Percentiles rank a stretch among this genome's conserved stretches.
Conservation (phyloP, 208 protist species). For the Wallacemonas rigidus region DNA sequence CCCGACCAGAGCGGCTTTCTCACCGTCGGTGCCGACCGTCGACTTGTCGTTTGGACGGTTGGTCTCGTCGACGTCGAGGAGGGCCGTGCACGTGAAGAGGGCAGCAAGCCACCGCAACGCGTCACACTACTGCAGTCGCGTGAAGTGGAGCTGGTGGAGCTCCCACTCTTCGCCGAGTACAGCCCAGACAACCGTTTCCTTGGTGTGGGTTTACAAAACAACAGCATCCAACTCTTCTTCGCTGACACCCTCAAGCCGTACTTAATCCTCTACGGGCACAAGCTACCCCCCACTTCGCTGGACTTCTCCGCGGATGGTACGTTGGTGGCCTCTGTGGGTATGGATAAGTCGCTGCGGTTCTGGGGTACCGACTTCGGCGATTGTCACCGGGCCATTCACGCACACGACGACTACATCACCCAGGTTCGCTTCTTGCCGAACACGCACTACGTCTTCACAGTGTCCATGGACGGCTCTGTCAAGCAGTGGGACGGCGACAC, state of each 20-base stretch:
- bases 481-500: constrained; percentile 99
- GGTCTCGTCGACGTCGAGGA: constrained; percentile 45
- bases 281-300: constrained; percentile 95
- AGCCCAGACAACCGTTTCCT: constrained; percentile 87
- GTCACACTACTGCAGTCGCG: constrained; percentile 62
- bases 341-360: constrained; percentile 99
- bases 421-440: constrained; percentile 93
- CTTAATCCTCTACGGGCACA: constrained; percentile 98
- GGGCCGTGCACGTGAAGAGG: neutral
- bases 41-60: constrained; percentile 80
- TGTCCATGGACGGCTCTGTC: constrained; percentile 93
- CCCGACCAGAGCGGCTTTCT: constrained; percentile 73
- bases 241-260: constrained; percentile 97
- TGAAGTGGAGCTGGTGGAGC: constrained; percentile 95
- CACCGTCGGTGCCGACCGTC: constrained; percentile 81
- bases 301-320: constrained; percentile 94
- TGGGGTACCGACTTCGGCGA: constrained; percentile 98
- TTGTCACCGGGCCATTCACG: constrained; percentile 97
- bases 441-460: constrained; percentile 98
- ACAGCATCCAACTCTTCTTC: constrained; percentile 98
- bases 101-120: constrained; percentile 10
- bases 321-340: constrained; percentile 95
- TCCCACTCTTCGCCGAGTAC: constrained; percentile 88
- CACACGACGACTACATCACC: constrained; percentile 97
- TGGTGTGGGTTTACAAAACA: constrained; percentile 96